Evolutionary conservation across 2,329 filamentous ascomycete species (phyloP), one percentile per base, ranked within the genome.

Genomic region (Talaromyces rugulosus): DNA sequence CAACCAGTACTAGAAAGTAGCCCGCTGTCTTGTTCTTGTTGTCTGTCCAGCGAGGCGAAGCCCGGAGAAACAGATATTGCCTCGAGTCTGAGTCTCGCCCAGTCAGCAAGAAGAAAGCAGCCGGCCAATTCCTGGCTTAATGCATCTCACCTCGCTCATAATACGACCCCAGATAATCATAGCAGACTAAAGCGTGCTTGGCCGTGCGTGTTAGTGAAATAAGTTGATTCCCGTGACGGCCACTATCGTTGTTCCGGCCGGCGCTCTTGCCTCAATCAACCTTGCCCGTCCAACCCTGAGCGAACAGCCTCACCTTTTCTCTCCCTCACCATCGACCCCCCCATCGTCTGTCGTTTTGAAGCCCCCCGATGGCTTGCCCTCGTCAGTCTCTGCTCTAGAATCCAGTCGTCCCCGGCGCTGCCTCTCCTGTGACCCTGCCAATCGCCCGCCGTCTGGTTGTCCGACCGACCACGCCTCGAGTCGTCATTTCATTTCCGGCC

Each of bases 191-290:
- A 9, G 31, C 23, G 5, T 47, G 42, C 44, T 47, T 47, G 44
- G 44, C 44, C 11, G 44, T 18, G 44, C n/a, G 11, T 53, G 44
- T 27, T 34, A 23, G 23, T 23, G 23, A 23, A 23, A 23, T 23
- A 23, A 23, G 23, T 23, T 23, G 23, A 53, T 51, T 47, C 36
- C 28, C 31, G 50, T 42, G 28, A 47, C 34, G 23, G 56, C 40
- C 27, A 44, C 53, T 54, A 60, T 63, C 58, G 58, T 63, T 63
- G 30, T 63, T 63, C 61, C 61, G 61, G 61, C 58, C 61, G 61
- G 27, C 58, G 42, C 56, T 56, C 54, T 55, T 56, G 53, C 56
- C 28, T 59, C 57, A 50, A 53, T 57, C 40, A 28, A 27, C 44
- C 11, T 47, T 57, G 40, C 50, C 23, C 16, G 27, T 18, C 27